These are phyloP conservation scores for Phylloboletellus chloephorus DNA, from an alignment of 1,284 basidiomycete genomes.

Conservation along the genomic window DNA sequence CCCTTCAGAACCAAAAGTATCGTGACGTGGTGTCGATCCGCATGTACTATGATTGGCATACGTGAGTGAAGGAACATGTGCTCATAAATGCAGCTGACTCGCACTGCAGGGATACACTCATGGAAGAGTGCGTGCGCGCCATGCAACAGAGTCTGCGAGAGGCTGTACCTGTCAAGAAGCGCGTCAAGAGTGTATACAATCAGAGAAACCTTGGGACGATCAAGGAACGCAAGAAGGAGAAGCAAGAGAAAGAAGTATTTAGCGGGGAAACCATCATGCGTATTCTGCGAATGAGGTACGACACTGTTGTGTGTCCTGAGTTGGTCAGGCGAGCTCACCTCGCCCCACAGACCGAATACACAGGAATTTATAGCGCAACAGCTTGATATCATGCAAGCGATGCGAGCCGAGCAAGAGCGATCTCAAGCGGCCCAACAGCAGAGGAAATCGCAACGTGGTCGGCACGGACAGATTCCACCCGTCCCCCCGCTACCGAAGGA, in stretches of 20 bases:
- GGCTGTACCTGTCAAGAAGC: constrained; percentile 74
- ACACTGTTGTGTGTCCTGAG: constrained; percentile 9
- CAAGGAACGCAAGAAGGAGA: constrained; percentile 89
- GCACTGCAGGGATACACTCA: constrained; percentile 68
- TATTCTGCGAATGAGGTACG: constrained; percentile 88
- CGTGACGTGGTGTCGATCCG: constrained; percentile 87
- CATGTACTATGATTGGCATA: constrained; percentile 91
- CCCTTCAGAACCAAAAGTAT: constrained; percentile 95
- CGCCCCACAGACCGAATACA: constrained; percentile 54
- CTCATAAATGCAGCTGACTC: constrained; percentile 8
- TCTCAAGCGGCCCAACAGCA: constrained; percentile 52
- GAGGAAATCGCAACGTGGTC: constrained; percentile 46
- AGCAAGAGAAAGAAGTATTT: constrained; percentile 63
- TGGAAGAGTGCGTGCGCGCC: constrained; percentile 95
- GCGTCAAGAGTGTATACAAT: constrained; percentile 85
- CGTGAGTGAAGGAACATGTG: constrained; percentile 44
- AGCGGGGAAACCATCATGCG: constrained; percentile 86
- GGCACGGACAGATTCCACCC: constrained; percentile 23
- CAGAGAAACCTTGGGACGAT: constrained; percentile 96
- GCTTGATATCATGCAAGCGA: constrained; percentile 66
- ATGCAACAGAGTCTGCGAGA: constrained; percentile 79
- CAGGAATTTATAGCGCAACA: constrained; percentile 89
- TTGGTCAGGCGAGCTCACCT: constrained; percentile 3
- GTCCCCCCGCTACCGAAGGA: constrained; percentile 29
- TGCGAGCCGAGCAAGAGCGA: constrained; percentile 71